phyloP scores from a whole-genome alignment of 306 rosid species.

The Sicyos baderoa region DNA sequence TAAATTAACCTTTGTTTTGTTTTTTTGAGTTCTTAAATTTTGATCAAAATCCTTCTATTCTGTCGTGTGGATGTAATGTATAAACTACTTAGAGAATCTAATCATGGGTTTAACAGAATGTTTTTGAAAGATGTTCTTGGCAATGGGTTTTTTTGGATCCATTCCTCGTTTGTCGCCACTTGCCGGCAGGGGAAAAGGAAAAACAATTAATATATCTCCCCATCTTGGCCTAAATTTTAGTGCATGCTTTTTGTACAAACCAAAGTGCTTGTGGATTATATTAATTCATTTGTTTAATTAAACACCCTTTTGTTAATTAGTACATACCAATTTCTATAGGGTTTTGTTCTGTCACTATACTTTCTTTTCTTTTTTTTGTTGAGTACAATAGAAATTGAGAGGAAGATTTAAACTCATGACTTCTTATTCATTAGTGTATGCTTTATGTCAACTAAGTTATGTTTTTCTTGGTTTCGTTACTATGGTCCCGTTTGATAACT shows the following conservation, averaged over 20 bases:
- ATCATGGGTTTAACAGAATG: conserved; percentile 5
- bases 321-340: background rate
- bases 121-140: background rate
- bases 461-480: too few relatives aligned
- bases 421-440: too few relatives aligned
- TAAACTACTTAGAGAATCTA: conserved; percentile 11
- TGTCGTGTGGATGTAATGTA: conserved; percentile 5
- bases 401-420: too few relatives aligned
- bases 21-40: background rate
- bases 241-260: background rate
- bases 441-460: too few relatives aligned
- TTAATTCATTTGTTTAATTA: background rate
- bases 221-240: conserved; percentile 13
- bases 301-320: background rate
- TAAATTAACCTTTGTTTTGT: background rate
- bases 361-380: too few relatives aligned
- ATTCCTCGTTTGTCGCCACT: conserved; percentile 15
- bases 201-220: background rate
- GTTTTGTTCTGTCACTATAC: too few relatives aligned
- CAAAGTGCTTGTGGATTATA: conserved; percentile 7
- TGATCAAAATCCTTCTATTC: background rate
- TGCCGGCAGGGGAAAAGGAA: conserved; percentile 6
- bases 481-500: too few relatives aligned
- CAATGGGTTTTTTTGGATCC: conserved; percentile 10
- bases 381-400: too few relatives aligned